Percentiles rank a stretch among this genome's conserved stretches.
Conservation (phyloP, 345 rosid genomes). For the Rhodamnia rubescens region DNA sequence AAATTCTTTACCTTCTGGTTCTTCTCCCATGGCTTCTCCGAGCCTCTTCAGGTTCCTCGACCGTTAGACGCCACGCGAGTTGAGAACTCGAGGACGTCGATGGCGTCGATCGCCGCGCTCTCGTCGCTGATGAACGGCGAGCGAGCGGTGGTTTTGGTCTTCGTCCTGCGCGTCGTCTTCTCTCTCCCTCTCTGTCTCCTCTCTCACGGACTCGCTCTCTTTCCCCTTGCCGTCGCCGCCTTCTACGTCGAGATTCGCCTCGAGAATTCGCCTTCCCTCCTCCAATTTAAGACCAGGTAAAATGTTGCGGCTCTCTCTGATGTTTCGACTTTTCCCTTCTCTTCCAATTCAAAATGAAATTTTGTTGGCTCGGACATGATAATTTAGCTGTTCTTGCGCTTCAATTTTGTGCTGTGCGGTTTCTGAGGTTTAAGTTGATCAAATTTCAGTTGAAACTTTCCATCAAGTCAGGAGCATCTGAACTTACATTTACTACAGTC, state of each 20-base stretch:
- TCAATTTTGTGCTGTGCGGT: not conserved
- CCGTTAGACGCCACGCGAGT: not conserved
- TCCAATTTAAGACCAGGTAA: conserved; percentile 49
- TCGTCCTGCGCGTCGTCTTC: conserved; percentile 33
- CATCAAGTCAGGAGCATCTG: not conserved
- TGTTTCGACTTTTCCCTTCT: not conserved
- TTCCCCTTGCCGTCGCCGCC: conserved; percentile 42
- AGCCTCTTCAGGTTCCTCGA: not conserved
- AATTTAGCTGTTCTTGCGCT: not conserved
- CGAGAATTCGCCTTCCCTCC: conserved; percentile 27
- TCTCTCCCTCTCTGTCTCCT: conserved; percentile 57
- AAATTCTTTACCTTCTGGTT: not conserved
- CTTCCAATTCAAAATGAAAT: not conserved
- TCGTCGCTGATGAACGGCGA: conserved; percentile 55
- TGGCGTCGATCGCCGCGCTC: conserved; percentile 5
- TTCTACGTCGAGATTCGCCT: conserved; percentile 54
- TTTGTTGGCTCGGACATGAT: not conserved
- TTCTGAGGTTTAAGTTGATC: not conserved
- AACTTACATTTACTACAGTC: not conserved
- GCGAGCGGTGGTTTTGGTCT: conserved; percentile 62
- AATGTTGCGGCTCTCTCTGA: not conserved
- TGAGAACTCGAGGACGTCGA: not conserved
- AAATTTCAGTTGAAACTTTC: not conserved
- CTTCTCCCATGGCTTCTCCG: not conserved
- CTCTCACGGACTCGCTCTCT: conserved; percentile 57